phyloP scores from a whole-genome alignment of 139 green algal genomes.

The Auxenochlorella pyrenoidosa region DNA sequence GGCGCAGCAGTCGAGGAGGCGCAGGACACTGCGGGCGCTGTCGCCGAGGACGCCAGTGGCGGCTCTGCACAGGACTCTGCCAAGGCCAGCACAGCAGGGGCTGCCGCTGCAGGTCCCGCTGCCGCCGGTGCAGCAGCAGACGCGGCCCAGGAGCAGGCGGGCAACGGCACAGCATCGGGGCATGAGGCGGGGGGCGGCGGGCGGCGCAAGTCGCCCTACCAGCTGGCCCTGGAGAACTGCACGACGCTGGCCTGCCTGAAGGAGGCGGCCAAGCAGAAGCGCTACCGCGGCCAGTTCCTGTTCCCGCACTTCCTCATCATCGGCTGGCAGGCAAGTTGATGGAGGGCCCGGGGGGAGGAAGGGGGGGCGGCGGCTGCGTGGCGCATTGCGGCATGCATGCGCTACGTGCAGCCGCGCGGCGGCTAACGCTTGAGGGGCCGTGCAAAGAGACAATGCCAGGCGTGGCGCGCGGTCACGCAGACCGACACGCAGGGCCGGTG shows the following conservation, averaged over 20 bases:
- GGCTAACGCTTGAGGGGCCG: too few species aligned
- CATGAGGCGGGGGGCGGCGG: not conserved
- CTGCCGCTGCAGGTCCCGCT: not conserved
- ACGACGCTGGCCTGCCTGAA: constrained; percentile 35
- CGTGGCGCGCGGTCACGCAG: not conserved
- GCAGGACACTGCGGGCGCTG: not conserved
- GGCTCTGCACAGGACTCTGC: not conserved
- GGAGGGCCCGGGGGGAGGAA: not conserved
- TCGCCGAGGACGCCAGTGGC: not conserved
- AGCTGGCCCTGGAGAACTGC: constrained; percentile 9
- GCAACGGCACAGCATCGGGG: not conserved
- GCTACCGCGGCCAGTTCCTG: constrained; percentile 23
- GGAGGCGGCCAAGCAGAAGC: constrained; percentile 27
- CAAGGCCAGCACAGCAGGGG: not conserved
- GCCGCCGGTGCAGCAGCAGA: not conserved
- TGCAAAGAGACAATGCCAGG: not conserved
- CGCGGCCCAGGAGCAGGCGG: not conserved
- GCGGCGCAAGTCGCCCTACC: not conserved
- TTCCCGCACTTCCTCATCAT: constrained; percentile 46
- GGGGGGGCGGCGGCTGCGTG: not conserved
- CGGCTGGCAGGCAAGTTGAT: constrained; percentile 16
- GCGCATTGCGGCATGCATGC: too few species aligned
- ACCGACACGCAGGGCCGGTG: too few species aligned
- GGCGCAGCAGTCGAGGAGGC: not conserved
- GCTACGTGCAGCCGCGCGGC: too few species aligned